Percentiles rank a stretch among this genome's conserved stretches.
Conservation (phyloP, 345 rosid species). For the Gossypium bickii region DNA sequence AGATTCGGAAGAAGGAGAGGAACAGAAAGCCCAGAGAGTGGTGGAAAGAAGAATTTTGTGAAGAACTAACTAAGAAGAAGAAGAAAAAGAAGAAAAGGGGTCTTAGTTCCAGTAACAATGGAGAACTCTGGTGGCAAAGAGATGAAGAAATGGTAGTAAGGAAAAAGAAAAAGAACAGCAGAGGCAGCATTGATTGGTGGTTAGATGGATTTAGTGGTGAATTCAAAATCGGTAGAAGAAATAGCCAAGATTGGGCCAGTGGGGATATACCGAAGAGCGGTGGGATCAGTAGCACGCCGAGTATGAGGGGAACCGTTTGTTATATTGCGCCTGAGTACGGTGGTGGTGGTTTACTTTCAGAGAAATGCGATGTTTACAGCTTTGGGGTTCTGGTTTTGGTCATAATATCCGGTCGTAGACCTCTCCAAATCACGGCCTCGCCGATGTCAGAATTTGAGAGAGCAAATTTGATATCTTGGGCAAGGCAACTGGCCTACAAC, state of each 20-base stretch:
- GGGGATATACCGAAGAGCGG: constrained; percentile 71
- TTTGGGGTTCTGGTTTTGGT: constrained; percentile 71
- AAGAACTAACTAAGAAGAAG: constrained; percentile 60
- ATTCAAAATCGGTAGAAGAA: constrained; percentile 35
- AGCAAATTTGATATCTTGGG: constrained; percentile 79
- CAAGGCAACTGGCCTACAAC: constrained; percentile 60
- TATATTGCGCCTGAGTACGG: constrained; percentile 82
- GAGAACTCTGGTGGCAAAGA: constrained; percentile 63
- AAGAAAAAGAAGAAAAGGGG: constrained; percentile 52
- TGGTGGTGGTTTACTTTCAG: constrained; percentile 59
- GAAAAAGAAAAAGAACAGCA: constrained; percentile 43
- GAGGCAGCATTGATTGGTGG: constrained; percentile 70
- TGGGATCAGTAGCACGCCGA: constrained; percentile 72
- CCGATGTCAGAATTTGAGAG: constrained; percentile 78
- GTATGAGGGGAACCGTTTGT: constrained; percentile 86
- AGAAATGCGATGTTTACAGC: constrained; percentile 73
- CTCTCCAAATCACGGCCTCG: constrained; percentile 69
- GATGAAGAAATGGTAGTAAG: constrained; percentile 41
- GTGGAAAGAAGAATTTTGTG: constrained; percentile 89
- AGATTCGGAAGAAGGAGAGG: constrained; percentile 39
- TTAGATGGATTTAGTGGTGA: constrained; percentile 72
- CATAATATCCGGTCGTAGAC: constrained; percentile 64
- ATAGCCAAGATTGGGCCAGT: constrained; percentile 60
- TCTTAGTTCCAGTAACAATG: constrained; percentile 33
- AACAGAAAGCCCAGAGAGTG: constrained; percentile 69